Evolutionary conservation across 805 yeast genomes (phyloP).

Genomic region (Wickerhamiella hasegawae): DNA sequence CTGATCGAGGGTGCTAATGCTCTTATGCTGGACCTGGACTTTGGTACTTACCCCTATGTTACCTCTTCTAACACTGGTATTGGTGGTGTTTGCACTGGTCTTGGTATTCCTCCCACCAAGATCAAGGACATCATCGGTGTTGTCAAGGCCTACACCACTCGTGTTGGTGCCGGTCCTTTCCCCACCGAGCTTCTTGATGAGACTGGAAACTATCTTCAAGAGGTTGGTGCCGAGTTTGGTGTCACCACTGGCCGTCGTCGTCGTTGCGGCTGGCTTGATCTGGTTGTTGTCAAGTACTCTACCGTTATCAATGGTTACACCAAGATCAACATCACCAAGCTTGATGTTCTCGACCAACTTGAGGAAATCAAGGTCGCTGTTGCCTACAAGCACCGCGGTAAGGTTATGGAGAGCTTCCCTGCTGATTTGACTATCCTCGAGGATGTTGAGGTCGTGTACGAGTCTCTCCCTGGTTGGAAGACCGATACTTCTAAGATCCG

Average conservation of each 20-base stretch:
- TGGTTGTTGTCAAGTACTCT: slow-evolving; percentile 86
- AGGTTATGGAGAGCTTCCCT: slow-evolving; percentile 68
- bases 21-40: slow-evolving; percentile 90
- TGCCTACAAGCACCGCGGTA: slow-evolving; percentile 65
- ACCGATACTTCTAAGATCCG: slow-evolving; percentile 59
- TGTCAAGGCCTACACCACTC: slow-evolving; percentile 94
- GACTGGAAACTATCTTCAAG: slow-evolving; percentile 73
- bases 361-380: slow-evolving; percentile 80
- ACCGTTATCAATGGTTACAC: slow-evolving; percentile 91
- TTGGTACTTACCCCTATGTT: slow-evolving; percentile 95
- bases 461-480: slow-evolving; percentile 90
- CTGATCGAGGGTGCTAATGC: slow-evolving; percentile 98
- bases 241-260: slow-evolving; percentile 98
- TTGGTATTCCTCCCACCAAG: slow-evolving; percentile 84
- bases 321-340: slow-evolving; percentile 78
- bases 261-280: slow-evolving; percentile 98
- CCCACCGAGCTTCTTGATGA: slow-evolving; percentile 91
- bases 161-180: slow-evolving; percentile 99
- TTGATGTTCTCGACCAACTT: slow-evolving; percentile 86
- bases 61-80: slow-evolving; percentile 92
- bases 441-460: slow-evolving; percentile 83
- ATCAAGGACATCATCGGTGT: slow-evolving; percentile 82
- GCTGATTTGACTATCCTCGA: slow-evolving; percentile 74
- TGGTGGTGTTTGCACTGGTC: slow-evolving; percentile 95
- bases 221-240: slow-evolving; percentile 90